phyloP scores from a whole-genome alignment of 257 asterid species.

The Fraxinus anomala region DNA sequence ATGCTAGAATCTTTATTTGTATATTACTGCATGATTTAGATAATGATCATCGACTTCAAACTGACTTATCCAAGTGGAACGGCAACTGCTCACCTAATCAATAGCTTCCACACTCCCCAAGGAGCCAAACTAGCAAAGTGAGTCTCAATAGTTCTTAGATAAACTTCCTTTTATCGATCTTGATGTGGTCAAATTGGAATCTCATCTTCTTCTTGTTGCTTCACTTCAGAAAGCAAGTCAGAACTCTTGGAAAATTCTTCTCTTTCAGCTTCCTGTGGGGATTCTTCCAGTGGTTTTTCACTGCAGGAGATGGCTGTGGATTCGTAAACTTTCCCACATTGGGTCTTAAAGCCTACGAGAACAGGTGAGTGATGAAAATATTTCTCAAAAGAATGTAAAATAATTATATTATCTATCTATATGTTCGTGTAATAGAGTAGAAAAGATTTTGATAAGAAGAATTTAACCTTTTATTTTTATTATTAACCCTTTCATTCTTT shows the following conservation, averaged over 20 bases:
- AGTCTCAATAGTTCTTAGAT: constrained; percentile 28
- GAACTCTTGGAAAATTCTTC: constrained; percentile 81
- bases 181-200: neutral
- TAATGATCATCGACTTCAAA: constrained; percentile 89
- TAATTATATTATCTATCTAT: neutral
- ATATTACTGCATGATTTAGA: constrained; percentile 33
- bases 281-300: constrained; percentile 97
- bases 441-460: neutral
- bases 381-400: neutral
- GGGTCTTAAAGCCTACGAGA: constrained; percentile 78
- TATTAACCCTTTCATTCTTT: neutral
- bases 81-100: constrained; percentile 95
- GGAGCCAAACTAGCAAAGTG: constrained; percentile 97
- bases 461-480: neutral
- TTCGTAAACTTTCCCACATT: constrained; percentile 77
- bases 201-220: constrained; percentile 18
- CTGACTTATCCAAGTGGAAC: constrained; percentile 94
- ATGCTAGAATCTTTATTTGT: neutral
- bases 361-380: constrained; percentile 43
- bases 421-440: neutral
- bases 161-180: neutral
- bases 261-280: constrained; percentile 96
- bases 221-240: constrained; percentile 77
- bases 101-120: constrained; percentile 91
- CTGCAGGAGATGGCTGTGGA: constrained; percentile 82